A percentile compares a stretch with the other conserved stretches of the same genome.
Conservation (phyloP, 192 early-diverging fungal species). For the Spizellomyces sp. region DNA sequence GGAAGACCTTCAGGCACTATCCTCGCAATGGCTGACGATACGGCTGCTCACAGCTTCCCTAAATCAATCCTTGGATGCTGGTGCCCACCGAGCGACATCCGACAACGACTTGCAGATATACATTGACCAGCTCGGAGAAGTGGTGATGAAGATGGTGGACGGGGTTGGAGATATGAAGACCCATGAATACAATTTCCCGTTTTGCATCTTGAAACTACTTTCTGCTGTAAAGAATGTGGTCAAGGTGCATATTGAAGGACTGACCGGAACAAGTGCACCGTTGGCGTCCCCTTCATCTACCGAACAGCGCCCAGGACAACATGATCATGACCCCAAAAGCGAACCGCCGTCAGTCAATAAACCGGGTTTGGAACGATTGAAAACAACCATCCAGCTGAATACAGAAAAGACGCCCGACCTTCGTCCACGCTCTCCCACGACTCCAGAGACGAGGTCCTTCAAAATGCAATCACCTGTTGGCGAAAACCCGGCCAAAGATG, state of each 20-base stretch:
- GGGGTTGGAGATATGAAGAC: neutral
- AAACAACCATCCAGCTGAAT: no score
- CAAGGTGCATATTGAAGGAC: constrained; percentile 9
- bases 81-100: neutral
- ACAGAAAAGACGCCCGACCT: no score
- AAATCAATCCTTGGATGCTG: neutral
- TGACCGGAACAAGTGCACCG: neutral
- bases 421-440: no score
- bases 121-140: neutral
- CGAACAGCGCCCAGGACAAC: no score
- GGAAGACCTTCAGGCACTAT: neutral
- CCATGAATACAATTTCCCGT: constrained; percentile 11
- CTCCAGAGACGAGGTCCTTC: no score
- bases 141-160: constrained; percentile 1
- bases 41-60: constrained; percentile 4
- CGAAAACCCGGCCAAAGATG: no score
- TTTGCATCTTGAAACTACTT: constrained; percentile 15
- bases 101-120: neutral
- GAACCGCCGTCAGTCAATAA: no score
- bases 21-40: constrained; percentile 12
- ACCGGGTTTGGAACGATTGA: no score
- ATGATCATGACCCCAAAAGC: no score
- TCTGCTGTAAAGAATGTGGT: constrained; percentile 23
- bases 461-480: no score
- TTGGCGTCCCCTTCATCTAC: no score